Conservation (phyloP, 768 basidiomycete genomes). For the Lactarius sanguifluus region DNA sequence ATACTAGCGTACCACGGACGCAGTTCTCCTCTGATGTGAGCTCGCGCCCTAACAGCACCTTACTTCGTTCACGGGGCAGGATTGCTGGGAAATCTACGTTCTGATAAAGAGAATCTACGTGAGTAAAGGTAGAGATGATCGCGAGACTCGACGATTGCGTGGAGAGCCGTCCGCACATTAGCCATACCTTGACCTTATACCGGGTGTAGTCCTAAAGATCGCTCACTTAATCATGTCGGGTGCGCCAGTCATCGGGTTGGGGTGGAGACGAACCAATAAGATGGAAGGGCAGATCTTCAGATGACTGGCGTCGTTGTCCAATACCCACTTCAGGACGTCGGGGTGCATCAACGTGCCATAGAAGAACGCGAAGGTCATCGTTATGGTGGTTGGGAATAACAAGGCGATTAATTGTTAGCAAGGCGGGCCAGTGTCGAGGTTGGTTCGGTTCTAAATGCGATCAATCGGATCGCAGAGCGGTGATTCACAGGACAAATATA, state of each 20-base stretch:
- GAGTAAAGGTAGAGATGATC: no score
- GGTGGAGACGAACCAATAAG: no score
- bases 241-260: background rate
- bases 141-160: no score
- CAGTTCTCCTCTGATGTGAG: conserved; percentile 60
- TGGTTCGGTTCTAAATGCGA: background rate
- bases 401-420: background rate
- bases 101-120: conserved; percentile 36
- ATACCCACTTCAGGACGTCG: conserved; percentile 68
- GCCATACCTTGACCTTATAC: conserved; percentile 67
- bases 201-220: conserved; percentile 67
- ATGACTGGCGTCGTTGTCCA: no score
- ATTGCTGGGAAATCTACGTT: conserved; percentile 82
- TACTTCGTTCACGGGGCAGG: conserved; percentile 54
- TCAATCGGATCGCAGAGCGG: background rate
- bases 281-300: no score
- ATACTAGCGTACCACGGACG: conserved; percentile 79
- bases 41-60: conserved; percentile 38
- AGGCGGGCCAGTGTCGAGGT: no score
- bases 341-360: conserved; percentile 93
- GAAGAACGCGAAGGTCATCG: conserved; percentile 64
- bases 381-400: background rate
- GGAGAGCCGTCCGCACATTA: background rate
- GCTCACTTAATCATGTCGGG: background rate
- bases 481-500: no score